Base-by-base conservation (phyloP, 495 filamentous ascomycete genomes). In the Filosporella fistucella region DNA sequence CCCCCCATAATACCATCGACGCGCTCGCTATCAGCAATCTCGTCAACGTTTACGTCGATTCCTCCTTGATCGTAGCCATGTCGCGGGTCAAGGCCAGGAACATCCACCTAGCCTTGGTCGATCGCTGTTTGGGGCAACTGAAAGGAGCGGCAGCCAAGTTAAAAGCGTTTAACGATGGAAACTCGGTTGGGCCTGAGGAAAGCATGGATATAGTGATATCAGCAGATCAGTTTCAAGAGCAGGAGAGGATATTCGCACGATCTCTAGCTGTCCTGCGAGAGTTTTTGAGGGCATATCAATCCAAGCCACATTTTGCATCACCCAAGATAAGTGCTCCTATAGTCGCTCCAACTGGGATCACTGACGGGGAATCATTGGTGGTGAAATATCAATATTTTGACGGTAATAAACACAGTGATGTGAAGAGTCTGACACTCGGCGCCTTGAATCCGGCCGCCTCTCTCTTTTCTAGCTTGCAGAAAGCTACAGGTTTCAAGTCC, bases 81-180 rank as follows among this genome's bases (percentile, higher is more conserved):
- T 59, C 68, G 8, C 66, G 67, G 16, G 62, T 68, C n/a, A 66
- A 67, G 16, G 67, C 68, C 21, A 62, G 67, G 18, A 66, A 60
- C 55, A 85, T 91, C n/a, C 90, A 96, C 63, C 71, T 91, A 46
- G 72, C 75, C 9, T 70, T 96, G 11, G 87, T 89, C 14, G 73
- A 85, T 52, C 81, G 87, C 38, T 95, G 90, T 55, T 74, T 94
- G 10, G 65, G 74, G 13, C 86, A 93, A 58, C 71, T 96, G 8
- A 83, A 79, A 28, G 68, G 71, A 1, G 81, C 86, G n/a, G 86
- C 86, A 10, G 63, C 69, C 13, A 76, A 68, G 35, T 51, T 91
- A 52, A 85, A 76, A 49, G 20, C 22, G 2, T 54, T 44, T 21
- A 41, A 45, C 32, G 65, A 72, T 43, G 65, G 61, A 4, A 57